Evolutionary conservation across 1,284 basidiomycete species (phyloP), one percentile per base, ranked within the genome.

Genomic region (Cryptococcus sp.): DNA sequence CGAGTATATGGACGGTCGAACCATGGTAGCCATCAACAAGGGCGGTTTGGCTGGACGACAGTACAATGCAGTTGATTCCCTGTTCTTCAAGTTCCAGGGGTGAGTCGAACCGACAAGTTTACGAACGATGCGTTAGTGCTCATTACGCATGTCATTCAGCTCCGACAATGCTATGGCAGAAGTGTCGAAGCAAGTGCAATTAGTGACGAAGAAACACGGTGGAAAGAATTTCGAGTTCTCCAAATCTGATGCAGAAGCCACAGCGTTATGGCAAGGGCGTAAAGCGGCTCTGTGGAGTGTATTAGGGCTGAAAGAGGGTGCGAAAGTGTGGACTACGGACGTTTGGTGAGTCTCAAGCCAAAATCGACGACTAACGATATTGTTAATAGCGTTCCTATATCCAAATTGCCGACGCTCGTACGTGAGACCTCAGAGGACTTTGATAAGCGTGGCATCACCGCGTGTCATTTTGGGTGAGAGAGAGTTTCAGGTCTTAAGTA

Each of bases 51-150:
- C 71, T 0, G 73, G 70, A 26, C 84, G 81, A 23, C 82, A 82
- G 59, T 91, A 86, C 79, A 84, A 85, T 0, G 86, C 86, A 62
- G 81, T 82, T 51, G 89, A 91, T 69, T 85, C 84, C 29, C 81
- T 94, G 15, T 93, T 92, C 81, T 87, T 94, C 83, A 94, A 94
- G 76, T 87, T 94, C 70, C 89, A 92, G 74, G 90, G 89, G 68
- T 73, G 46, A 48, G 65, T 63, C n/a, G 29, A 2, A 10, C 8
- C 29, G 29, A 10, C 26, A 29, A 29, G 5, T 10, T 29, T 4
- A 29, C 26, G 10, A 29, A 5, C 26, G 26, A 29, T 29, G 10
- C 10, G 26, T 29, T 29, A 34, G 29, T 4, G 8, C 41, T 44
- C 7, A 22, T 22, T n/a, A 22, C 20, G 19, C 8, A 19, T 46